Evolutionary conservation across 169 alveolate species (phyloP).

Genomic region (Cryptosporidium ubiquitum): DNA sequence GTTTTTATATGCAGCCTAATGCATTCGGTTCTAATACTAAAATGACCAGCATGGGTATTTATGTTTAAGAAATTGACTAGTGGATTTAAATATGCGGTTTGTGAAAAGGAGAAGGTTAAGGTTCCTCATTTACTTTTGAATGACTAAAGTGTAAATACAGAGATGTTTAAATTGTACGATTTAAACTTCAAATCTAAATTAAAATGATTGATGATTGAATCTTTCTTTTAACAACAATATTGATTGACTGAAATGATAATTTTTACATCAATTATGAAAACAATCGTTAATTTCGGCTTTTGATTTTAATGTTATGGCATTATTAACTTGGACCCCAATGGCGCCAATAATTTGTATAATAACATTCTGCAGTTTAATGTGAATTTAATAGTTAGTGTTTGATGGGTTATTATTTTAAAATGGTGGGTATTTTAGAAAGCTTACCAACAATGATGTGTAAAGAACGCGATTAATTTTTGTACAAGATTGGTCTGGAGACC

Average conservation of each 20-base stretch:
- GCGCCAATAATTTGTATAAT: constrained; percentile 15
- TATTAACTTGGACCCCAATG: neutral
- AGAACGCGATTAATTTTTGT: constrained; percentile 30
- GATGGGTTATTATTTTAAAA: neutral
- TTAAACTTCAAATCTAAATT: neutral
- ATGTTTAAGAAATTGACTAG: neutral
- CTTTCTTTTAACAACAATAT: neutral
- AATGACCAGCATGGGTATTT: too few species aligned
- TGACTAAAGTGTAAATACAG: neutral
- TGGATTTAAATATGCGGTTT: neutral
- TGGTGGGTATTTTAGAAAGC: neutral
- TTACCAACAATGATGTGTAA: constrained; percentile 38
- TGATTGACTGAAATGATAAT: neutral
- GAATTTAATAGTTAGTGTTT: neutral
- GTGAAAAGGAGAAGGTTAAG: neutral
- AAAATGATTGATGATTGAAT: neutral
- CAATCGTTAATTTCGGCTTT: constrained; percentile 30
- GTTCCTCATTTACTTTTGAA: neutral
- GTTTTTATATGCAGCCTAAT: neutral
- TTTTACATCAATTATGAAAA: neutral
- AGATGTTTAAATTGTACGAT: neutral
- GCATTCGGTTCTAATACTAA: neutral
- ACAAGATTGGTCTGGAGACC: constrained; percentile 53
- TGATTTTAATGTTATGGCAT: constrained; percentile 2
- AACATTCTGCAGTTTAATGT: neutral